Evolutionary conservation across 169 alveolate species (phyloP).

Genomic region (Perkinsus chesapeaki): DNA sequence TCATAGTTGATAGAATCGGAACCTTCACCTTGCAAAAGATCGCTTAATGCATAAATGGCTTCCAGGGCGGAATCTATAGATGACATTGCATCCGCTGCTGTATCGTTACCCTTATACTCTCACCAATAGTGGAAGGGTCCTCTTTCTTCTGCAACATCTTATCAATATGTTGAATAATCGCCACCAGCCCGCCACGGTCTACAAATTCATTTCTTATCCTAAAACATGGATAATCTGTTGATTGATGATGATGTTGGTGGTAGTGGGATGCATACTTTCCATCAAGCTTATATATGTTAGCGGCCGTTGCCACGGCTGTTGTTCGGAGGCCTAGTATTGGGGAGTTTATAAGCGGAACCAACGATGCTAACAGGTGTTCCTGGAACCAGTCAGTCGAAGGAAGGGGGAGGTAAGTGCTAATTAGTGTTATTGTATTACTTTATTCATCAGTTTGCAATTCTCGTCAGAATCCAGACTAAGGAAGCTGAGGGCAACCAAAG

Average conservation of each 20-base stretch:
- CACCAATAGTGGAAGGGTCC: background rate
- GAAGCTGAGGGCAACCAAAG: background rate
- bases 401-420: background rate
- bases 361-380: background rate
- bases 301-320: background rate
- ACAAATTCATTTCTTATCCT: background rate
- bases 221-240: background rate
- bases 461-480: background rate
- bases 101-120: background rate
- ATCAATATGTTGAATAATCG: background rate
- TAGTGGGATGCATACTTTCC: background rate
- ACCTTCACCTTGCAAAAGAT: background rate
- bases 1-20: background rate
- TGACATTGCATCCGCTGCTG: background rate
- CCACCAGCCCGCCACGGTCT: background rate
- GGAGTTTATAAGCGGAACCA: background rate
- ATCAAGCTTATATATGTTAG: background rate
- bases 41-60: background rate
- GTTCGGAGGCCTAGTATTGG: background rate
- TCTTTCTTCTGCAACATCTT: background rate
- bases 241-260: background rate
- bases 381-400: no score
- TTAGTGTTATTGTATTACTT: background rate
- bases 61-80: background rate
- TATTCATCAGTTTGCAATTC: background rate